These are phyloP conservation scores for Aureobasidium sp. DNA, from an alignment of 2,329 filamentous ascomycete genomes.

Conservation along the genomic window DNA sequence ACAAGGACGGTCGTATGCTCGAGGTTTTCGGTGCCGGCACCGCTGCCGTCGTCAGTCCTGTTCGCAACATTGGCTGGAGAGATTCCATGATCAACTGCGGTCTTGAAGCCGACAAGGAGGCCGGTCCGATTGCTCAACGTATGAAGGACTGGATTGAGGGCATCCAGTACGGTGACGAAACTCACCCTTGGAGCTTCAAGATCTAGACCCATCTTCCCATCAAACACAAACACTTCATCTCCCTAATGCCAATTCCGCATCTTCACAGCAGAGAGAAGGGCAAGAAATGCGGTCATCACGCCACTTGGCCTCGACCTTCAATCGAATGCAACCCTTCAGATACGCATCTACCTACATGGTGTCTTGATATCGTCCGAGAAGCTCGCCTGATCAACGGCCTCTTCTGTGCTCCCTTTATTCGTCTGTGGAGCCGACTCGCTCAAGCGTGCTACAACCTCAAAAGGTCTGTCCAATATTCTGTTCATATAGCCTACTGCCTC, in stretches of 20 bases:
- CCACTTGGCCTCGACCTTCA: too few relatives aligned
- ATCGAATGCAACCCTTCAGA: too few relatives aligned
- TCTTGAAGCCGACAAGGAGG: conserved; percentile 72
- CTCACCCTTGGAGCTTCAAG: conserved; percentile 75
- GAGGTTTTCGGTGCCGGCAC: conserved; percentile 94
- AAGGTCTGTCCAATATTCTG: neutral
- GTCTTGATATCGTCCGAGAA: too few relatives aligned
- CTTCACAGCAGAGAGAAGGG: neutral
- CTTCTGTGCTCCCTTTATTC: too few relatives aligned
- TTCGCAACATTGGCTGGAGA: conserved; percentile 84
- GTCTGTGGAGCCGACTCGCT: neutral
- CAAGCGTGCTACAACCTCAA: neutral
- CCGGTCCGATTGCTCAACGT: conserved; percentile 72
- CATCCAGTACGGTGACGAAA: conserved; percentile 90
- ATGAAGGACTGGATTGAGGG: conserved; percentile 97
- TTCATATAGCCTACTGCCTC: neutral
- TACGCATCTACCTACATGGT: neutral
- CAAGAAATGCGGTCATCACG: too few relatives aligned
- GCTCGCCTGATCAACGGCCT: neutral
- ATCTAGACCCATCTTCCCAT: neutral
- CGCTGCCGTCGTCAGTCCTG: conserved; percentile 85
- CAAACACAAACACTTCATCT: too few relatives aligned
- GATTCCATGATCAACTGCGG: conserved; percentile 77
- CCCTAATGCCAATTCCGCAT: neutral
- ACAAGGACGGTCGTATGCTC: conserved; percentile 74